A percentile compares a stretch with the other conserved stretches of the same genome.
phyloP scores from a whole-genome alignment of 306 rosid genomes.

The Lathyrus oleraceus region DNA sequence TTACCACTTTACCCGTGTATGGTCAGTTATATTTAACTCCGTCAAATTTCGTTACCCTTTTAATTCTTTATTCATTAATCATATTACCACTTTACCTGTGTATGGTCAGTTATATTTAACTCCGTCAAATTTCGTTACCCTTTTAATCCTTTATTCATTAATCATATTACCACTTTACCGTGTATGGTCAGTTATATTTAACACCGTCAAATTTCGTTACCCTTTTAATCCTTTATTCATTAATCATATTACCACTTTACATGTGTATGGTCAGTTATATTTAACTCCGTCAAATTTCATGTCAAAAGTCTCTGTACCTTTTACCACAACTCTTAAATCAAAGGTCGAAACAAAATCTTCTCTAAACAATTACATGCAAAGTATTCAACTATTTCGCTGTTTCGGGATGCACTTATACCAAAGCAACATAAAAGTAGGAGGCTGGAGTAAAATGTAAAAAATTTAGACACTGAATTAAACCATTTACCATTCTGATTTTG shows the following conservation, averaged over 20 bases:
- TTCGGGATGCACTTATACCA: not conserved
- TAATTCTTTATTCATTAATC: not conserved
- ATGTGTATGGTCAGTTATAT: not conserved
- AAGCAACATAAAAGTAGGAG: slow-evolving; percentile 11
- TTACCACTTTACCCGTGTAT: not conserved
- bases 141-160: not conserved
- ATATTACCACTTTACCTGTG: not conserved
- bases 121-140: not conserved
- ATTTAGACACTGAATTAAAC: not conserved
- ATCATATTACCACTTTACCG: not conserved
- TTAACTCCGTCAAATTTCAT: not conserved
- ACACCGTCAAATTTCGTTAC: not conserved
- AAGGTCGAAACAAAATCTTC: slow-evolving; percentile 11
- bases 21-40: not conserved
- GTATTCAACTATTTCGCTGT: slow-evolving; percentile 7
- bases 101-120: too few species aligned
- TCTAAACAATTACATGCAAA: slow-evolving; percentile 2
- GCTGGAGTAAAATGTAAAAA: slow-evolving; percentile 14
- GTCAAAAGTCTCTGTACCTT: not conserved
- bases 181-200: too few species aligned
- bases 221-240: not conserved
- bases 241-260: not conserved
- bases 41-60: not conserved
- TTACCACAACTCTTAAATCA: not conserved
- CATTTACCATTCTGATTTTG: slow-evolving; percentile 16